A percentile compares a stretch with the other conserved stretches of the same genome.
Evolutionary conservation across 1,284 basidiomycete genomes (phyloP).

Genomic region (Ceratorhiza oryzae-sativae): DNA sequence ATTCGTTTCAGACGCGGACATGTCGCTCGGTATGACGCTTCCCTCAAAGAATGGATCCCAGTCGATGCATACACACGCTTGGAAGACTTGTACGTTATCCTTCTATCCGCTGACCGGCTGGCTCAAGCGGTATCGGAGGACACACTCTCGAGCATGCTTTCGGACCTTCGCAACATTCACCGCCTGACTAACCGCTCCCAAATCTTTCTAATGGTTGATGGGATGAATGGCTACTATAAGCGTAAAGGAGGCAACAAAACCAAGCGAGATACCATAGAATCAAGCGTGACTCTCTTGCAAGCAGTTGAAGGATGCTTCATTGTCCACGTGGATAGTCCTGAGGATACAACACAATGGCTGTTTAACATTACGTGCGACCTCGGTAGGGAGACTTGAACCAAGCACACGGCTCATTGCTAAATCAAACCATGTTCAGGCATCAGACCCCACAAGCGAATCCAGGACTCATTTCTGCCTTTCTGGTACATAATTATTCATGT

Average conservation of each 20-base stretch:
- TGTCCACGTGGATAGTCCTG: slow-evolving; percentile 29
- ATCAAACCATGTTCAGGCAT: slow-evolving; percentile 2
- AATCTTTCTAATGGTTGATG: slow-evolving; percentile 41
- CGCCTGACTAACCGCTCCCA: slow-evolving; percentile 22
- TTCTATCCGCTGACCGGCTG: slow-evolving; percentile 27
- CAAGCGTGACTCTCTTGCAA: slow-evolving; percentile 33
- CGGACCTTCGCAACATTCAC: slow-evolving; percentile 17
- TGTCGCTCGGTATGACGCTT: slow-evolving; percentile 34
- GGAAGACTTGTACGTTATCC: slow-evolving; percentile 38
- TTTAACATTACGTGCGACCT: slow-evolving; percentile 41
- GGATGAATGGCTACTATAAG: slow-evolving; percentile 30
- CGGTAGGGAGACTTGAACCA: slow-evolving; percentile 21
- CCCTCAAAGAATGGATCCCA: slow-evolving; percentile 38
- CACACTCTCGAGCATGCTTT: slow-evolving; percentile 1
- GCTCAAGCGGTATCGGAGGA: slow-evolving; percentile 18
- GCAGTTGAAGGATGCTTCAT: slow-evolving; percentile 40
- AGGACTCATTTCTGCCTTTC: slow-evolving; percentile 27
- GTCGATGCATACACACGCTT: slow-evolving; percentile 33
- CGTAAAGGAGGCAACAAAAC: slow-evolving; percentile 11
- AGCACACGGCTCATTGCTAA: too few species aligned
- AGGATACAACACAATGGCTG: slow-evolving; percentile 38
- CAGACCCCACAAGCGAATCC: slow-evolving; percentile 41
- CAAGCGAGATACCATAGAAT: slow-evolving; percentile 19
- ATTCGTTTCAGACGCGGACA: slow-evolving; percentile 40
- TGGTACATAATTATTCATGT: background rate